A percentile compares a stretch with the other conserved stretches of the same genome.
phyloP scores from a whole-genome alignment of 2,329 filamentous ascomycete genomes.

The Phialophora macrospora region DNA sequence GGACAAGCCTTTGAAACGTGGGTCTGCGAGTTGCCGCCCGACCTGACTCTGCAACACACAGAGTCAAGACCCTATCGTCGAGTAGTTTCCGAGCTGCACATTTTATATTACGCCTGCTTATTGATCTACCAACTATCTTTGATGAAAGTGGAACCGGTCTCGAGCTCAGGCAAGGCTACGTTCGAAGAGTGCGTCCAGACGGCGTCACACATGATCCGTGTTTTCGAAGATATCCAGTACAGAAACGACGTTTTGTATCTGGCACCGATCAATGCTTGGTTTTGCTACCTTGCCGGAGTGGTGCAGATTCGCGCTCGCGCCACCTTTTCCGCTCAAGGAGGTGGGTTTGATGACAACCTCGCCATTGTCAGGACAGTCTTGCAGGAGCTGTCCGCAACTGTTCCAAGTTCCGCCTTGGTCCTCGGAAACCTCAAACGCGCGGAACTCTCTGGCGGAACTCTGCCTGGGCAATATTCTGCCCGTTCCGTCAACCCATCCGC shows the following conservation, averaged over 20 bases:
- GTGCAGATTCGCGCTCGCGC: constrained; percentile 26
- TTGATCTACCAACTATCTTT: constrained; percentile 26
- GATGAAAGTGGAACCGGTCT: constrained; percentile 24
- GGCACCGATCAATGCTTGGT: constrained; percentile 28
- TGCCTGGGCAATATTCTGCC: too few relatives aligned
- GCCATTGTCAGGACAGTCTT: constrained; percentile 18
- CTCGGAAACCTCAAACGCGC: constrained; percentile 23
- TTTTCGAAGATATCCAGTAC: constrained; percentile 27
- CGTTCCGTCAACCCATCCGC: too few relatives aligned
- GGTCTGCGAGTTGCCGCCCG: too few relatives aligned
- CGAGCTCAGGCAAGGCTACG: constrained; percentile 16
- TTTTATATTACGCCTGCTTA: constrained; percentile 26
- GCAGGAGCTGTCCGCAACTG: constrained; percentile 24
- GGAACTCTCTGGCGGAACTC: constrained; percentile 20
- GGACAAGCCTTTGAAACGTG: too few relatives aligned
- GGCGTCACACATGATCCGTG: constrained; percentile 20
- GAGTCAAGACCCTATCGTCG: constrained; percentile 6
- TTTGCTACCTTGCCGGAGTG: constrained; percentile 25
- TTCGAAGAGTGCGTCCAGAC: constrained; percentile 26
- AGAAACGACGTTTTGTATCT: constrained; percentile 26
- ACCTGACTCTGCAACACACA: too few relatives aligned
- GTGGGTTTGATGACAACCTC: too few relatives aligned
- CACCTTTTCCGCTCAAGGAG: constrained; percentile 11
- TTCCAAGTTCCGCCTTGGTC: constrained; percentile 21
- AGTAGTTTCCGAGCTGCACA: constrained; percentile 27